A percentile compares a stretch with the other conserved stretches of the same genome.
These are phyloP conservation scores for Epichloe coenophiala DNA, from an alignment of 2,329 filamentous ascomycete genomes.

Conservation along the genomic window DNA sequence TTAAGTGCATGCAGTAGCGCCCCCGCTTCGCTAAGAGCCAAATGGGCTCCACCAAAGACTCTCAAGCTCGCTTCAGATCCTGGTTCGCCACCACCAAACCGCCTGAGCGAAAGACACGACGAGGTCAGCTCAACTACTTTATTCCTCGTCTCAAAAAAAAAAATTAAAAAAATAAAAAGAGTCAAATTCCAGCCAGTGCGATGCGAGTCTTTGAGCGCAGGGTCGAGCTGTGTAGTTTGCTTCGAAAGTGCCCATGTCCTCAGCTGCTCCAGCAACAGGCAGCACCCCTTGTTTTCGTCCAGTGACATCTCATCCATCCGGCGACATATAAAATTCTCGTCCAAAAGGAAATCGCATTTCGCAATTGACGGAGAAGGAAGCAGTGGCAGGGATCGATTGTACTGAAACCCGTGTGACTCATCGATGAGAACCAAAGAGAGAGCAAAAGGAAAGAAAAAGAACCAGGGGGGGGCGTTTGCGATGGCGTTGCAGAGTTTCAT, in stretches of 20 bases:
- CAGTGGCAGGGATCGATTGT: slow-evolving; percentile 7
- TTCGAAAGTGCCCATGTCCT: not conserved
- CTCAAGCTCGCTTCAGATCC: not conserved
- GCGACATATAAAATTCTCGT: not conserved
- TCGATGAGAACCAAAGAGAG: slow-evolving; percentile 6
- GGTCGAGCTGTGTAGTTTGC: not conserved
- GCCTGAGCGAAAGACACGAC: not conserved
- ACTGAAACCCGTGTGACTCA: slow-evolving; percentile 14
- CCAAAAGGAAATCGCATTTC: not conserved
- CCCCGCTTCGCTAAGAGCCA: slow-evolving; percentile 4
- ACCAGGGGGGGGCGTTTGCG: not conserved
- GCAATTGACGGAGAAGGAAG: not conserved
- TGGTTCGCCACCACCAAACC: not conserved
- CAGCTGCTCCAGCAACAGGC: not conserved
- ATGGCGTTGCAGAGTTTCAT: slow-evolving; percentile 5
- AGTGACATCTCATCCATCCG: not conserved
- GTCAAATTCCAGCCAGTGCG: too few relatives aligned
- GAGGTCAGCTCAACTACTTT: not conserved
- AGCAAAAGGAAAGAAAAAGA: slow-evolving; percentile 4
- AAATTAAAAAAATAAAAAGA: too few relatives aligned
- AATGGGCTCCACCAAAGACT: not conserved
- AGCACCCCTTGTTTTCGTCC: not conserved
- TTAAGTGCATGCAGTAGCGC: slow-evolving; percentile 8
- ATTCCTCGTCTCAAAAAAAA: not conserved
- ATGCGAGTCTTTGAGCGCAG: not conserved